Percentiles rank a stretch among this genome's conserved stretches.
Evolutionary conservation across 139 green algal species (phyloP).

Genomic region (Pseudopediastrum boryanum): DNA sequence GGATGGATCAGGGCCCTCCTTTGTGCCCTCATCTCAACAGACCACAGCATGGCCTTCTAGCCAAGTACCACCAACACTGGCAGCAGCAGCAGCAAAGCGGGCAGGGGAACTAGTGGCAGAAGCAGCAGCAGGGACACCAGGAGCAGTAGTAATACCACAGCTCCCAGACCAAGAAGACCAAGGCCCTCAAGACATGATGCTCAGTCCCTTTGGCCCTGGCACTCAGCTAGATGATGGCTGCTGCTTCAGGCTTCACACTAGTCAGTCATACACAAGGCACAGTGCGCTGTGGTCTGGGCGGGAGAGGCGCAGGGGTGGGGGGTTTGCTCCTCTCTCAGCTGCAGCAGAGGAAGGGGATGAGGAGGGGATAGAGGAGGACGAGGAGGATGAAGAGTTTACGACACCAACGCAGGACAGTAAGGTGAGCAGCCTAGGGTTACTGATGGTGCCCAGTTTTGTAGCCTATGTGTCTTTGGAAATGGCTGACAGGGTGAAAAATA

Average conservation of each 20-base stretch:
- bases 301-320: neutral
- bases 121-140: neutral
- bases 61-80: slow-evolving; percentile 8
- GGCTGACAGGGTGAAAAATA: too few species aligned
- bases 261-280: slow-evolving; percentile 24
- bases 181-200: neutral
- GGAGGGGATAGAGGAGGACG: neutral
- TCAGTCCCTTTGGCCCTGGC: neutral
- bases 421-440: slow-evolving; percentile 3
- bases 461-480: neutral
- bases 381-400: neutral
- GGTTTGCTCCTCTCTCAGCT: too few species aligned
- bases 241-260: slow-evolving; percentile 34
- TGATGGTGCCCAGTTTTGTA: neutral
- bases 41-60: too few species aligned
- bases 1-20: too few species aligned
- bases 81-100: slow-evolving; percentile 2
- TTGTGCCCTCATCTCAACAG: too few species aligned
- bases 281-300: slow-evolving; percentile 13
- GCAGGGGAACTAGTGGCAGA: neutral
- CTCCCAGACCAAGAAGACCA: neutral
- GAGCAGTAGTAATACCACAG: neutral
- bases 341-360: neutral
- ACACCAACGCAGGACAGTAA: slow-evolving; percentile 18
- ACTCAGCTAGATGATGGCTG: slow-evolving; percentile 5